These are phyloP conservation scores for Hericium coralloides DNA, from an alignment of 768 basidiomycete genomes.

Conservation along the genomic window DNA sequence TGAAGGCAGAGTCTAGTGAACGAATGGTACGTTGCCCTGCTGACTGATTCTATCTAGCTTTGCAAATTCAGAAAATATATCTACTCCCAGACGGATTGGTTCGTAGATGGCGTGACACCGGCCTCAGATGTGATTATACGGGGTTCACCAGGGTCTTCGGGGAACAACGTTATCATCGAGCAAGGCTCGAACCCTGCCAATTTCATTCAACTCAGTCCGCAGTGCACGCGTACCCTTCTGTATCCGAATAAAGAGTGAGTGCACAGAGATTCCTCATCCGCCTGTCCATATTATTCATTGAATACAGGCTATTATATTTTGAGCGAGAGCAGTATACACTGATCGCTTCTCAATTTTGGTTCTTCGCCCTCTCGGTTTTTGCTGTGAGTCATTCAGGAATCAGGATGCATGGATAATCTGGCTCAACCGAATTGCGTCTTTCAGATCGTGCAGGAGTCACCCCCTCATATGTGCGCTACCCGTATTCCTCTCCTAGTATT, in stretches of 20 bases:
- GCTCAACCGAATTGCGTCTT: neutral
- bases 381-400: slow-evolving; percentile 5
- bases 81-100: no score
- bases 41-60: no score
- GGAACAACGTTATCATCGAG: neutral
- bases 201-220: neutral
- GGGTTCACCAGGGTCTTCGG: slow-evolving; percentile 23
- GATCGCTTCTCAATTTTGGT: slow-evolving; percentile 13
- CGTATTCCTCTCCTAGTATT: neutral
- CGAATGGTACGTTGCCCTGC: no score
- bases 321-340: slow-evolving; percentile 9
- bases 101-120: no score
- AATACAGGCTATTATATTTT: slow-evolving; percentile 3
- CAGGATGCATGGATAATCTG: neutral
- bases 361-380: slow-evolving; percentile 12
- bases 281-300: no score
- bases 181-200: neutral
- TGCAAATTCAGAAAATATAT: no score
- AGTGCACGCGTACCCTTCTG: slow-evolving; percentile 5
- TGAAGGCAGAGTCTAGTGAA: no score
- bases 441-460: slow-evolving; percentile 38
- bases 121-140: no score
- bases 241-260: neutral
- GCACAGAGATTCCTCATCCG: no score
- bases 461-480: slow-evolving; percentile 41